A percentile compares a stretch with the other conserved stretches of the same genome.
These are phyloP conservation scores for Colletotrichum cordylinicola DNA, from an alignment of 2,329 filamentous ascomycete genomes.

Conservation along the genomic window DNA sequence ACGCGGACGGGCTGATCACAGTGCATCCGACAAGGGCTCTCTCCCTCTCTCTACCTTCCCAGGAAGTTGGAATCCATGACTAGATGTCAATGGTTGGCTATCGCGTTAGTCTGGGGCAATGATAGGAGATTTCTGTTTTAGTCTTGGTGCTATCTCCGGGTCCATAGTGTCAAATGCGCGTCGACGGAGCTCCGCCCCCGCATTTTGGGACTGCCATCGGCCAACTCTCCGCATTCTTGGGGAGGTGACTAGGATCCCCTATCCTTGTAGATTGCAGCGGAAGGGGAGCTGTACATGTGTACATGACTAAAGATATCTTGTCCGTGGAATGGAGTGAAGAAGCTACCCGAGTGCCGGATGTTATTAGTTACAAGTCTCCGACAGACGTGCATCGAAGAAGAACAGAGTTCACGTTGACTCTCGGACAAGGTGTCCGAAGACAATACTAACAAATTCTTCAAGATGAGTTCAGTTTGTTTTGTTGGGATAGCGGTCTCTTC, in stretches of 20 bases:
- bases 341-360: neutral
- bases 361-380: neutral
- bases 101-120: neutral
- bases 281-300: neutral
- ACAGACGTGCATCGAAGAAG: neutral
- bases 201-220: neutral
- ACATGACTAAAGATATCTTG: neutral
- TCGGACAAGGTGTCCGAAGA: neutral
- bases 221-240: neutral
- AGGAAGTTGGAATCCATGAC: neutral
- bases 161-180: neutral
- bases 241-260: neutral
- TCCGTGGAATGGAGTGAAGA: neutral
- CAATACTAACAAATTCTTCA: neutral
- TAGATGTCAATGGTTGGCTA: neutral
- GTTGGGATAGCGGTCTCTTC: neutral
- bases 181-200: constrained; percentile 14
- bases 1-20: neutral
- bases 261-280: neutral
- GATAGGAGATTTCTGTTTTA: neutral
- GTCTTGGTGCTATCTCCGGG: neutral
- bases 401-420: neutral
- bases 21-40: neutral
- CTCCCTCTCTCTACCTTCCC: neutral
- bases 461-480: neutral